Conservation (phyloP, 2,329 filamentous ascomycete species). For the Colletotrichum sp. region DNA sequence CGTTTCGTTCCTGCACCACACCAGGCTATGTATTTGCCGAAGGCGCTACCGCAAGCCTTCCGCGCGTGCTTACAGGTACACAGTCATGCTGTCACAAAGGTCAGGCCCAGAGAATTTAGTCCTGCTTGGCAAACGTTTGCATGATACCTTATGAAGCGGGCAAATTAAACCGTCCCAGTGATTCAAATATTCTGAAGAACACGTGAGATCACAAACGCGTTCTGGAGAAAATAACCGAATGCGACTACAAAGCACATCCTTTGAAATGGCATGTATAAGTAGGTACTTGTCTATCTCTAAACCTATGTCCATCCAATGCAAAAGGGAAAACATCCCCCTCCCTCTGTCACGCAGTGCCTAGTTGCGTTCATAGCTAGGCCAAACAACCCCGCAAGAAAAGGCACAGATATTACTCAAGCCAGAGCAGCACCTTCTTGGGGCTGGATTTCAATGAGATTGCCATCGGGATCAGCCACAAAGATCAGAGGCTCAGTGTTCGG, state of each 20-base stretch:
- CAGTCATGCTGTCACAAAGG: neutral
- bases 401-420: neutral
- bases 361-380: neutral
- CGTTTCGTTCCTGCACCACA: neutral
- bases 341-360: neutral
- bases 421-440: conserved; percentile 11
- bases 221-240: neutral
- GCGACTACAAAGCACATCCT: neutral
- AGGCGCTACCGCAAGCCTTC: neutral
- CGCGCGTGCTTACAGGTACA: neutral
- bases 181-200: neutral
- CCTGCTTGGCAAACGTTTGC: neutral
- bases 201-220: neutral
- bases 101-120: neutral
- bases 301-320: neutral
- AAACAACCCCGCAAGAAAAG: neutral
- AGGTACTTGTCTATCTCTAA: neutral
- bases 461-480: conserved; percentile 28
- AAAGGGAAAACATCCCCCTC: neutral
- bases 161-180: neutral
- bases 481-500: conserved; percentile 22
- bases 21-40: neutral
- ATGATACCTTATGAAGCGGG: neutral
- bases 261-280: neutral
- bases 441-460: conserved; percentile 30